phyloP scores from a whole-genome alignment of 2,329 filamentous ascomycete species.

The Colletotrichum spinosum region DNA sequence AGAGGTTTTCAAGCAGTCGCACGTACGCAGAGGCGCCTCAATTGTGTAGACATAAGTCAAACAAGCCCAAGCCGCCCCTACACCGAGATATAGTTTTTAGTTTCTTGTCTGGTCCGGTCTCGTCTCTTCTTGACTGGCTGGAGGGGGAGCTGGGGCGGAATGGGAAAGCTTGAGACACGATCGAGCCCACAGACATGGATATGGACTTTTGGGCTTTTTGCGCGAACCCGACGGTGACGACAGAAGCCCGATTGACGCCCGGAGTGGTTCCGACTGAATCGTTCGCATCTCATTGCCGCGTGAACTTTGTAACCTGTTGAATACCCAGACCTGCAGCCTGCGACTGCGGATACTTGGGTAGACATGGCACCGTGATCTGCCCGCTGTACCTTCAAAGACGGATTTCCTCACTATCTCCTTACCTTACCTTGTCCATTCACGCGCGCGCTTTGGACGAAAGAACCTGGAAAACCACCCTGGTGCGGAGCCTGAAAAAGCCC shows the following conservation, averaged over 20 bases:
- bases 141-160: conserved; percentile 23
- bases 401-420: not conserved
- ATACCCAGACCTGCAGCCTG: too few relatives aligned
- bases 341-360: too few relatives aligned
- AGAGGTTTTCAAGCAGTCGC: conserved; percentile 3
- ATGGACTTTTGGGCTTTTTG: too few relatives aligned
- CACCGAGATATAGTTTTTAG: conserved; percentile 9
- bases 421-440: too few relatives aligned
- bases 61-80: not conserved
- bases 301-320: too few relatives aligned
- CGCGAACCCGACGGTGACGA: conserved; percentile 6
- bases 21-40: not conserved
- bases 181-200: conserved; percentile 13
- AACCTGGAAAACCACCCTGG: conserved; percentile 24
- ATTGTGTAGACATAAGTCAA: conserved; percentile 2
- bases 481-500: conserved; percentile 29
- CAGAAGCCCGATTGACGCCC: conserved; percentile 1
- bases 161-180: conserved; percentile 31
- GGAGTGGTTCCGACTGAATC: conserved; percentile 2
- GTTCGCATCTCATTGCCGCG: conserved; percentile 17
- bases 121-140: not conserved
- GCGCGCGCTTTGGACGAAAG: too few relatives aligned
- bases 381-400: too few relatives aligned
- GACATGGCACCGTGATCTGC: too few relatives aligned
- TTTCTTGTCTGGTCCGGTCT: not conserved